Conservation (phyloP, 441 rosid species). For the Populus hybrid region DNA sequence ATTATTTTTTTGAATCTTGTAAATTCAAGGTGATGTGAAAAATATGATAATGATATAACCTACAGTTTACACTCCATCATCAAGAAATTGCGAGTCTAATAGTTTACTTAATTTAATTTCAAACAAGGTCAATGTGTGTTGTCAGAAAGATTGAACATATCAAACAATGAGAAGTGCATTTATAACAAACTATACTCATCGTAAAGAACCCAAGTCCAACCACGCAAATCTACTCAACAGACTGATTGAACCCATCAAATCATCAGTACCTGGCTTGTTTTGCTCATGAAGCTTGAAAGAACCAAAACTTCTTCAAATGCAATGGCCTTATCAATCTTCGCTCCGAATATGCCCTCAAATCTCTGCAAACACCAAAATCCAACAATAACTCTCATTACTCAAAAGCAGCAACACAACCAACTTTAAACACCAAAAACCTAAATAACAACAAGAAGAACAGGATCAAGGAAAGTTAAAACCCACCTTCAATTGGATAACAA, state of each 20-base stretch:
- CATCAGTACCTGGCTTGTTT: constrained; percentile 65
- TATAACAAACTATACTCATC: not conserved
- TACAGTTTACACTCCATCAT: not conserved
- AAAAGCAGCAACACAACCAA: constrained; percentile 13
- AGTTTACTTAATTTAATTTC: not conserved
- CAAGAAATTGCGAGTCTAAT: not conserved
- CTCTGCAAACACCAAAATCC: constrained; percentile 46
- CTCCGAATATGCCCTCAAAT: constrained; percentile 83
- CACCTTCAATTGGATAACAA: constrained; percentile 86
- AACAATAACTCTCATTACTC: constrained; percentile 13
- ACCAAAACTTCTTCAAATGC: constrained; percentile 74
- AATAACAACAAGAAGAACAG: constrained; percentile 2
- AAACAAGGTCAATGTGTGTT: not conserved
- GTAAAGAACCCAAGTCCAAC: not conserved
- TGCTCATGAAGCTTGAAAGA: constrained; percentile 85
- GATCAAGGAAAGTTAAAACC: no score
- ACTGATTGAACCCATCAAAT: not conserved
- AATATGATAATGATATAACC: not conserved
- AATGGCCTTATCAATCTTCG: constrained; percentile 78
- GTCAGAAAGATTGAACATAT: not conserved
- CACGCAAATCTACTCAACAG: not conserved
- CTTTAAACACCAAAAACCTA: not conserved
- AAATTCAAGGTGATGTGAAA: not conserved
- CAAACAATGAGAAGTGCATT: not conserved
- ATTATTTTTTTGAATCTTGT: not conserved